Percentiles rank a stretch among this genome's conserved stretches.
Conservation (phyloP, 2,329 filamentous ascomycete genomes). For the Aureobasidium sp. region DNA sequence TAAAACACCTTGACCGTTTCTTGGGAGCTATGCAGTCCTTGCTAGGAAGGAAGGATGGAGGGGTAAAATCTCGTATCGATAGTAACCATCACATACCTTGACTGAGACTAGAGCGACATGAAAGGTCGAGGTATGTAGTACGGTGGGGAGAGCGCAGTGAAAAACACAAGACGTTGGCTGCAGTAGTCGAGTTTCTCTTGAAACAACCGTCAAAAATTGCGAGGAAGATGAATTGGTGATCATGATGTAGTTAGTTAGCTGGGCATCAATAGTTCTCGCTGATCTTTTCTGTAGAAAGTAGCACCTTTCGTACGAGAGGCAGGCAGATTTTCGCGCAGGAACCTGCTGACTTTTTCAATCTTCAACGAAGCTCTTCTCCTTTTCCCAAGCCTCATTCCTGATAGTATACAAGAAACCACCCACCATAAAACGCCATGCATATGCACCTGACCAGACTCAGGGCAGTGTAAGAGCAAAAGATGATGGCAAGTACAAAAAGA, state of each 20-base stretch:
- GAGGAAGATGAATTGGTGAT: not conserved
- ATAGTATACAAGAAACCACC: not conserved
- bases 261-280: not conserved
- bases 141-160: not conserved
- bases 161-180: not conserved
- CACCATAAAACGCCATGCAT: conserved; percentile 3
- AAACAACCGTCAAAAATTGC: not conserved
- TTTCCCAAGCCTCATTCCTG: not conserved
- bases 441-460: not conserved
- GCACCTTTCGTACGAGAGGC: not conserved
- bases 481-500: not conserved
- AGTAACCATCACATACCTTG: not conserved
- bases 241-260: not conserved
- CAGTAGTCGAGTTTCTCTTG: not conserved
- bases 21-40: not conserved
- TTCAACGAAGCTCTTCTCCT: not conserved
- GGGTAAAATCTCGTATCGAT: not conserved
- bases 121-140: not conserved
- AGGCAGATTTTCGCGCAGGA: not conserved
- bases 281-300: not conserved
- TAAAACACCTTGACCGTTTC: not conserved
- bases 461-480: not conserved
- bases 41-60: not conserved
- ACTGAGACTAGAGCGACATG: not conserved
- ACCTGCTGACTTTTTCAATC: not conserved